Evolutionary conservation across 306 rosid genomes (phyloP).

Genomic region (Elaeagnus macrophylla): DNA sequence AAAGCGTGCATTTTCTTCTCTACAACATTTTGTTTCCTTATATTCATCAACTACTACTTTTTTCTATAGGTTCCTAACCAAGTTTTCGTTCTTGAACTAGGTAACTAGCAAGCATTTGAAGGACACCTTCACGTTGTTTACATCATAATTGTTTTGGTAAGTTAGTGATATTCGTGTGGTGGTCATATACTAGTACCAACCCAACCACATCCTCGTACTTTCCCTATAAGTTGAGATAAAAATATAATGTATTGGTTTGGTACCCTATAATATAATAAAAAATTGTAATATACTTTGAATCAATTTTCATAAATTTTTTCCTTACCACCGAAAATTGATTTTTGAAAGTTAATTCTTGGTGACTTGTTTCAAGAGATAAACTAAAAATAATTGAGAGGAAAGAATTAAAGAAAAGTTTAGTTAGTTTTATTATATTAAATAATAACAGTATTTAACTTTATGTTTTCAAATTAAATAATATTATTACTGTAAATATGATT

Average conservation of each 20-base stretch:
- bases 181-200: no score
- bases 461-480: no score
- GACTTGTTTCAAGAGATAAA: no score
- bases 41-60: slow-evolving; percentile 3
- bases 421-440: no score
- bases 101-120: slow-evolving; percentile 24
- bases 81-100: slow-evolving; percentile 21
- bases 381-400: no score
- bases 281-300: neutral
- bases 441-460: no score
- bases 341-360: no score
- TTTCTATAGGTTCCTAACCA: slow-evolving; percentile 12
- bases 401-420: no score
- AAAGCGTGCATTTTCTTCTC: slow-evolving; percentile 4
- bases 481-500: no score
- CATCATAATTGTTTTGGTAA: slow-evolving; percentile 14
- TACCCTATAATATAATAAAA: no score
- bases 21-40: neutral
- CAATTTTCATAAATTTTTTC: neutral
- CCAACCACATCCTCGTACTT: no score
- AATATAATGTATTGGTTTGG: neutral
- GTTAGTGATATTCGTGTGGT: slow-evolving; percentile 13
- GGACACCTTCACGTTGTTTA: slow-evolving; percentile 15
- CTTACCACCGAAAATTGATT: neutral
- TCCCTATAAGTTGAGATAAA: no score